phyloP scores from a whole-genome alignment of 306 rosid species.

The Abrus pulchellus region DNA sequence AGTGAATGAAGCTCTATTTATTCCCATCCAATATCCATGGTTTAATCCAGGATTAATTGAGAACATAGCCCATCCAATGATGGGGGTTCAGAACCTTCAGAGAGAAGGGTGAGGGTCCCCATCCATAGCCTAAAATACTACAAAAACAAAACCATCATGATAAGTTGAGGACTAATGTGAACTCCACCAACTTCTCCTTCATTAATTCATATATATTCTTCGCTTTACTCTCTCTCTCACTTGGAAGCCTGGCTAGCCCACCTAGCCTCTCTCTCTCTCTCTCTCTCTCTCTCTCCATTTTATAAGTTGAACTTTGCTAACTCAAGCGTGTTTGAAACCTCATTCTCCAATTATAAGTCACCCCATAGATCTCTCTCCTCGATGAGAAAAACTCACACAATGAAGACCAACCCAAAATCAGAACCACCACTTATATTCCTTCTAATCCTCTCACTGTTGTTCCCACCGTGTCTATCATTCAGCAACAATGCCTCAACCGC shows the following conservation, averaged over 20 bases:
- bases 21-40: background rate
- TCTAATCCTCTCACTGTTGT: slow-evolving; percentile 15
- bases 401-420: slow-evolving; percentile 46
- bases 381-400: slow-evolving; percentile 17
- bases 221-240: slow-evolving; percentile 18
- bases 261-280: background rate
- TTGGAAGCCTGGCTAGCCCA: slow-evolving; percentile 40
- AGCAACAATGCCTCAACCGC: slow-evolving; percentile 27
- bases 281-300: background rate
- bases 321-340: slow-evolving; percentile 49
- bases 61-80: background rate
- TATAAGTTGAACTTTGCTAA: slow-evolving; percentile 6
- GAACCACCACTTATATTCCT: slow-evolving; percentile 6
- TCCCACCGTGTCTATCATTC: slow-evolving; percentile 7
- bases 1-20: background rate
- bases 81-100: background rate
- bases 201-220: slow-evolving; percentile 44
- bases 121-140: slow-evolving; percentile 38
- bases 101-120: slow-evolving; percentile 42
- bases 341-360: slow-evolving; percentile 47
- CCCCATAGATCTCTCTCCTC: slow-evolving; percentile 43
- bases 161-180: slow-evolving; percentile 41
- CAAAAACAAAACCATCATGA: slow-evolving; percentile 28
- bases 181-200: slow-evolving; percentile 49
- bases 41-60: slow-evolving; percentile 27